Evolutionary conservation across 495 filamentous ascomycete genomes (phyloP), one percentile per base, ranked within the genome.

Genomic region (Neurospora cerealis): DNA sequence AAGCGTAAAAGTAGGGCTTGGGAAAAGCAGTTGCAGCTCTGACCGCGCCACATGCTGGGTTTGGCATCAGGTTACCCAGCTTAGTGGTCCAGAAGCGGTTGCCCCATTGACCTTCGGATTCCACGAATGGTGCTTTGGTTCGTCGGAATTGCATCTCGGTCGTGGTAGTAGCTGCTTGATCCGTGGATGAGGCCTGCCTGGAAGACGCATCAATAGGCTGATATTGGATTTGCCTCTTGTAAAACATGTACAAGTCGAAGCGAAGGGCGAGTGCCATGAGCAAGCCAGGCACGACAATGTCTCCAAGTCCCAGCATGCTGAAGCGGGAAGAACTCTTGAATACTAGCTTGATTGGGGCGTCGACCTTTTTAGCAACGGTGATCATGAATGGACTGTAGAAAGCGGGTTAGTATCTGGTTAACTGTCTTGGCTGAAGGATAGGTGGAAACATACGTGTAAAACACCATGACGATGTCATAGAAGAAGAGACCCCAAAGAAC

Each of bases 391-490:
- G 96, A 0, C 85, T 87, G 32, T 28, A 2, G 4, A 41, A 21
- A 1, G 19, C 15, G 19, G 15, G 77, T 85, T 39, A 77, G 75
- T 44, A 71, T 24, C 21, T 46, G 2, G 32, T n/a, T 32, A 9
- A 42, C 24, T 38, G 54, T 2, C 54, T 19, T 34, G 34, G n/a
- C 38, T 6, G 39, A 7, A 62, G 74, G 10, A 40, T 28, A 60
- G n/a, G 10, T 21, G 54, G 32, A 44, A 11, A 82, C 86, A 78
- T 80, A 89, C 85, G 96, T 99, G 81, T 93, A 99, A 79, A 98
- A 99, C 71, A 99, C 96, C 83, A 98, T 96, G 79, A 94, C 92
- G 71, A 99, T 95, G 77, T 99, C 96, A 77, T 99, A 99, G 77
- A 95, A 86, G 80, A 98, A 98, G 19, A 99, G 85, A 0, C 91